phyloP scores from a whole-genome alignment of 495 filamentous ascomycete genomes.

The Extremus antarcticus region DNA sequence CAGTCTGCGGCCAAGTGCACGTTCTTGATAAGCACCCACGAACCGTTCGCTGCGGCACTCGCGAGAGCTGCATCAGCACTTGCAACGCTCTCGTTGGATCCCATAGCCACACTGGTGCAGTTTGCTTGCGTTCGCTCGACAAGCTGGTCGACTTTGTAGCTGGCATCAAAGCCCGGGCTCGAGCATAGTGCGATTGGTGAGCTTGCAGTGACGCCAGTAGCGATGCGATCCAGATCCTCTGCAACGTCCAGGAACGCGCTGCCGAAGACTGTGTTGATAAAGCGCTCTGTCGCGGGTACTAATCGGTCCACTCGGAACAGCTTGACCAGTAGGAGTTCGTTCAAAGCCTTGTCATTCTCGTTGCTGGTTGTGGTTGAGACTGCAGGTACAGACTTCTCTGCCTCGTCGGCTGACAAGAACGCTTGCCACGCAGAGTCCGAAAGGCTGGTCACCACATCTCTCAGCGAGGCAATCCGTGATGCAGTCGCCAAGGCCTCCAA shows the following conservation, averaged over 20 bases:
- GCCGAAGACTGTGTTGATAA: slow-evolving; percentile 86
- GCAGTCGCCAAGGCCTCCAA: slow-evolving; percentile 48
- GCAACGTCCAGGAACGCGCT: slow-evolving; percentile 64
- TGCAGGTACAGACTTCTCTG: slow-evolving; percentile 70
- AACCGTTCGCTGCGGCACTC: slow-evolving; percentile 83
- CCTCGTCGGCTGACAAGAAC: slow-evolving; percentile 76
- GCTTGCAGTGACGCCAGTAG: slow-evolving; percentile 70
- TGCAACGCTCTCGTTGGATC: slow-evolving; percentile 83
- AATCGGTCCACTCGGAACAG: slow-evolving; percentile 92
- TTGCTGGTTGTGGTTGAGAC: slow-evolving; percentile 54
- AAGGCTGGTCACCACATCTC: slow-evolving; percentile 53
- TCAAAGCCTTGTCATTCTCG: slow-evolving; percentile 63
- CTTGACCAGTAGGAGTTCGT: slow-evolving; percentile 79
- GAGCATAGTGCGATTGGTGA: slow-evolving; percentile 86
- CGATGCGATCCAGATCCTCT: slow-evolving; percentile 74
- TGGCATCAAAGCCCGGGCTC: slow-evolving; percentile 92
- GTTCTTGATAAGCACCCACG: slow-evolving; percentile 98
- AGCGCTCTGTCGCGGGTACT: slow-evolving; percentile 80
- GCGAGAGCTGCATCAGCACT: slow-evolving; percentile 91
- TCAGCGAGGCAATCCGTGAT: slow-evolving; percentile 60
- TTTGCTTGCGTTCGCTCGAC: slow-evolving; percentile 70
- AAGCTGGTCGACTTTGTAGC: slow-evolving; percentile 93
- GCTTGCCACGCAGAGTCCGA: slow-evolving; percentile 58
- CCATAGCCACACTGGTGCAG: slow-evolving; percentile 98
- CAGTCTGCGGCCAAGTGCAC: slow-evolving; percentile 92